phyloP scores from a whole-genome alignment of 305 asterid species.

The Ilex paraguariensis region DNA sequence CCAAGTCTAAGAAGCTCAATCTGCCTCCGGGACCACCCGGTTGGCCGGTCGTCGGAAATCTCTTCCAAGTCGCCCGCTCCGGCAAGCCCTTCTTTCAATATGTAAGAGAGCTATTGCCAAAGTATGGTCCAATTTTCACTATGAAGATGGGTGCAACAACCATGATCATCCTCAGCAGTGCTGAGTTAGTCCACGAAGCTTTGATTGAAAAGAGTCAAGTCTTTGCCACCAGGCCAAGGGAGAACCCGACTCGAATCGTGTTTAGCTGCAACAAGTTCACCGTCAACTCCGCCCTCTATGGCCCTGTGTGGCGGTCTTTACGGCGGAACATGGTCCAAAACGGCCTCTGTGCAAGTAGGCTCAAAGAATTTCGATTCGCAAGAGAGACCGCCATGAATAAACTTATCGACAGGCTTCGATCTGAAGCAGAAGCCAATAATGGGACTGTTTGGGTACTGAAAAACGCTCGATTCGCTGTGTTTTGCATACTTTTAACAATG shows the following conservation, averaged over 20 bases:
- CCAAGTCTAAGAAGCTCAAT: slow-evolving; percentile 39
- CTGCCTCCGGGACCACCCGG: slow-evolving; percentile 93
- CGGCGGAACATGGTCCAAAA: slow-evolving; percentile 90
- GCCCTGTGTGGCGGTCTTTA: slow-evolving; percentile 84
- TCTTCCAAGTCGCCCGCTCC: slow-evolving; percentile 73
- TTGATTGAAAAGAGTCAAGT: slow-evolving; percentile 68
- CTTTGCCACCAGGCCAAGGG: slow-evolving; percentile 73
- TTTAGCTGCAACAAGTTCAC: slow-evolving; percentile 87
- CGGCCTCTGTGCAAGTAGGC: slow-evolving; percentile 49
- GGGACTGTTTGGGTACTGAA: slow-evolving; percentile 69
- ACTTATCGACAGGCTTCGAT: slow-evolving; percentile 40
- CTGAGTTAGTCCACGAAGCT: slow-evolving; percentile 61
- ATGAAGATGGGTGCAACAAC: slow-evolving; percentile 73
- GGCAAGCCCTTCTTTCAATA: slow-evolving; percentile 74
- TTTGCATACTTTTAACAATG: slow-evolving; percentile 65
- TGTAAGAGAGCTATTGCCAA: slow-evolving; percentile 53
- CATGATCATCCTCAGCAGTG: slow-evolving; percentile 62
- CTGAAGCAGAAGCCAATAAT: slow-evolving; percentile 55
- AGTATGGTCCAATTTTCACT: slow-evolving; percentile 64
- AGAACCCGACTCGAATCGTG: slow-evolving; percentile 69
- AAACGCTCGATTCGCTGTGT: slow-evolving; percentile 70
- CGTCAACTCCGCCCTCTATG: slow-evolving; percentile 74
- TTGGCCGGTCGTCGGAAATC: slow-evolving; percentile 74
- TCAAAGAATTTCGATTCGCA: slow-evolving; percentile 42
- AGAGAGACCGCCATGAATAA: slow-evolving; percentile 70